A percentile compares a stretch with the other conserved stretches of the same genome.
These are phyloP conservation scores for Globisporangium irregulare DNA, from an alignment of 352 stramenopile genomes.

Conservation along the genomic window DNA sequence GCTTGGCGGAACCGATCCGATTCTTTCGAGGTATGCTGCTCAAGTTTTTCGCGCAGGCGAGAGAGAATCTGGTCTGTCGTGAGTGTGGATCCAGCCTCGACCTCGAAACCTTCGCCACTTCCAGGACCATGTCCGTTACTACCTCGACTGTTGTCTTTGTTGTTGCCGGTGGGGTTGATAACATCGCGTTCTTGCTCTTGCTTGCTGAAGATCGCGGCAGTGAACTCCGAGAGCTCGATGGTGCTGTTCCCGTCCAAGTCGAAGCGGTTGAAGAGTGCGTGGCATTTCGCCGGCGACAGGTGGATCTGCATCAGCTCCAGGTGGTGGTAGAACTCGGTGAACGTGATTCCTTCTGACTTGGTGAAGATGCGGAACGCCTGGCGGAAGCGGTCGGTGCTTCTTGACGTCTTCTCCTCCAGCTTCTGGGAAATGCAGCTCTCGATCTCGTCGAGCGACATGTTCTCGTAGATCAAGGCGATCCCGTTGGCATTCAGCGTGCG, in stretches of 20 bases:
- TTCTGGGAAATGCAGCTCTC: conserved; percentile 53
- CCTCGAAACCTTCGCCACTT: conserved; percentile 15
- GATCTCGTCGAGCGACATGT: conserved; percentile 50
- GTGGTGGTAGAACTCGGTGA: conserved; percentile 55
- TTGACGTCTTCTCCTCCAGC: conserved; percentile 55
- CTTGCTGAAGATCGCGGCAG: conserved; percentile 47
- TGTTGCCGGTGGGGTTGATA: conserved; percentile 5
- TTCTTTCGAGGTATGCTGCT: conserved; percentile 65
- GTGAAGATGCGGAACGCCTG: conserved; percentile 73
- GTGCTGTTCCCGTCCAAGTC: conserved; percentile 55
- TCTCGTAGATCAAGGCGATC: conserved; percentile 40
- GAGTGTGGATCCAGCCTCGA: conserved; percentile 37
- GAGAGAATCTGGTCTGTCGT: conserved; percentile 59
- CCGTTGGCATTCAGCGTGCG: conserved; percentile 19
- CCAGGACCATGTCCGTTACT: not conserved
- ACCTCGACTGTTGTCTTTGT: not conserved
- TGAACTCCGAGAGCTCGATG: conserved; percentile 72
- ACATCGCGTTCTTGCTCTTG: conserved; percentile 25
- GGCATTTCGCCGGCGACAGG: conserved; percentile 48
- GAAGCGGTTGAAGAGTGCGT: conserved; percentile 60
- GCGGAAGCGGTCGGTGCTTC: conserved; percentile 41
- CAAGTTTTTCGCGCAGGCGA: conserved; percentile 55
- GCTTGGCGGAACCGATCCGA: conserved; percentile 74
- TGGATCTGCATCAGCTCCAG: conserved; percentile 58
- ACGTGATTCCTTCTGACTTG: conserved; percentile 57